Base-by-base conservation (phyloP, 2,329 filamentous ascomycete species). In the Beauveria brongniartii region DNA sequence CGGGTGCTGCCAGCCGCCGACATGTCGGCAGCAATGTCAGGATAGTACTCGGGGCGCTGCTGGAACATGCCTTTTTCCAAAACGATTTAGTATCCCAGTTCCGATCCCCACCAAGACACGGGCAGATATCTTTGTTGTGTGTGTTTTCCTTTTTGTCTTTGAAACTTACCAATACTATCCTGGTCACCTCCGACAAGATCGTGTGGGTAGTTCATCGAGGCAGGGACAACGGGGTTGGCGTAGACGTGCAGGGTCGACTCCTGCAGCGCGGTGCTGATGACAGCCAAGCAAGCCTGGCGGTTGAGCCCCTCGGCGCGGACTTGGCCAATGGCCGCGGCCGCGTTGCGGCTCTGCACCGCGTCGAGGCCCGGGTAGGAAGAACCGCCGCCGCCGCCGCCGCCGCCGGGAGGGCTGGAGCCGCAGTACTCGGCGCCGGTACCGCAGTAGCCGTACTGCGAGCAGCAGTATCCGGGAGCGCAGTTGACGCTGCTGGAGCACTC, bases 391-490 rank as follows among this genome's bases (percentile, higher is more conserved):
- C 26, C 41, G 37, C 55, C 55, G 12, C 50, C 50, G 14, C 43
- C 55, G 10, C 20, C 61, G 2, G 59, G 51, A 20, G 64, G 61
- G 56, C 59, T 62, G 53, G 59, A 63, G 16, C 65, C 64, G 57
- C 66, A 67, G 64, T 67, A 64, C 14, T 61, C 63, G 12, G 62
- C 16, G 2, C 64, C 65, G 44, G 43, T 56, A 18, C 66, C 66
- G 51, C 66, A 67, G 60, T 62, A 67, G 24, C 64, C 64, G 37
- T 62, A 65, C 50, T 63, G 34, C 22, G 60, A 63, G 64, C 65
- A 67, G 64, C 65, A 67, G 55, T 41, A 57, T 37, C 59, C 59
- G 14, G 59, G 14, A 12, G 59, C 44, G 46, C 59, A 61, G 37
- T 57, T 63, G 46, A 62, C 58, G 46, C 57, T 58, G 62, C 54